A percentile compares a stretch with the other conserved stretches of the same genome.
Evolutionary conservation across 306 rosid species (phyloP).

Genomic region (Potentilla sterilis): DNA sequence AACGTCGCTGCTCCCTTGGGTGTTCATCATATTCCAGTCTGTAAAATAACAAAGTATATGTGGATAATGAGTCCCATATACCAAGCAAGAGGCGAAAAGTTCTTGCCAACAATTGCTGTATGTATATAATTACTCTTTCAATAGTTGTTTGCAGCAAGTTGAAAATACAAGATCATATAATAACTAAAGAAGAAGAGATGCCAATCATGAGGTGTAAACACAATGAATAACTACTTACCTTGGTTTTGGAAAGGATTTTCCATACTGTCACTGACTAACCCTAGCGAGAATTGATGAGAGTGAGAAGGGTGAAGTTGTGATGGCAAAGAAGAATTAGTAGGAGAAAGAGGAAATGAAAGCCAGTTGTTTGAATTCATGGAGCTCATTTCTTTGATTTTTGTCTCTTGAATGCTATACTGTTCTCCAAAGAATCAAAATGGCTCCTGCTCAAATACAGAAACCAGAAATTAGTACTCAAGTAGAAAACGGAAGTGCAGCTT

Average conservation of each 20-base stretch:
- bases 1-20: conserved; percentile 51
- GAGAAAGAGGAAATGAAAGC: conserved; percentile 95
- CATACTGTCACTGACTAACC: conserved; percentile 65
- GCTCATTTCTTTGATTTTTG: conserved; percentile 23
- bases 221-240: conserved; percentile 32
- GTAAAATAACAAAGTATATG: conserved; percentile 1
- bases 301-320: conserved; percentile 67
- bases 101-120: not conserved
- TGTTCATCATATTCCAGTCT: conserved; percentile 83
- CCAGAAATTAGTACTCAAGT: not conserved
- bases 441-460: conserved; percentile 39
- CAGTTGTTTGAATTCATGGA: conserved; percentile 93
- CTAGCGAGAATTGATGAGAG: conserved; percentile 82
- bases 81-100: not conserved
- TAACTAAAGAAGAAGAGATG: not conserved
- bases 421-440: conserved; percentile 29
- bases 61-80: not conserved
- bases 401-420: not conserved
- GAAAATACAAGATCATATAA: not conserved
- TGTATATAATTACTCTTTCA: not conserved
- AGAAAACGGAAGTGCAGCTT: conserved; percentile 1
- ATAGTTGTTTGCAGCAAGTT: not conserved
- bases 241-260: conserved; percentile 84
- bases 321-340: conserved; percentile 72
- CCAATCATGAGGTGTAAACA: not conserved